A percentile compares a stretch with the other conserved stretches of the same genome.
Conservation (phyloP, 345 rosid genomes). For the Garcia nutans region DNA sequence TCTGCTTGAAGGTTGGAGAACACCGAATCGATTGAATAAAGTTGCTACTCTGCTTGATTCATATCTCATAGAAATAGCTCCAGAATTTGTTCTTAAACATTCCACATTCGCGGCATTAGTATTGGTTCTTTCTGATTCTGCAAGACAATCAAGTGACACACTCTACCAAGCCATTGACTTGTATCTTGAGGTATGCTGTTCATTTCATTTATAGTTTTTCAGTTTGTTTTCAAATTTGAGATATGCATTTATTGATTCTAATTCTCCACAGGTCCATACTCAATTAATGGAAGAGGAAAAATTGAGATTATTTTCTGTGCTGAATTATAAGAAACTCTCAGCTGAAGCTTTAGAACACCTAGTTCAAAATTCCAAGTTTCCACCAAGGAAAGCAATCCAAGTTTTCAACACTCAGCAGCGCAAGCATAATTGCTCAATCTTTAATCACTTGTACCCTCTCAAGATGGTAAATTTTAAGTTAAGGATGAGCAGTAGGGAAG, state of each 20-base stretch:
- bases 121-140: slow-evolving; percentile 40
- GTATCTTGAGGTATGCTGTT: slow-evolving; percentile 47
- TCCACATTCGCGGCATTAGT: slow-evolving; percentile 38
- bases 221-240: neutral
- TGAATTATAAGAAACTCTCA: slow-evolving; percentile 50
- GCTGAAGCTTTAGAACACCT: slow-evolving; percentile 30
- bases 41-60: slow-evolving; percentile 46
- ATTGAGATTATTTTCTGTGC: slow-evolving; percentile 31
- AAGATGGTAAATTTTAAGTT: neutral
- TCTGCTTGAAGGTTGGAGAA: slow-evolving; percentile 18
- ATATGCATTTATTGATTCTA: neutral
- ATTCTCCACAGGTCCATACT: slow-evolving; percentile 42
- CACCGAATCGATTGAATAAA: slow-evolving; percentile 25
- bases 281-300: slow-evolving; percentile 35
- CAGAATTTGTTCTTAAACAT: slow-evolving; percentile 40
- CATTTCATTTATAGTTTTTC: neutral
- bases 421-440: slow-evolving; percentile 17
- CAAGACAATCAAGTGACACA: slow-evolving; percentile 40
- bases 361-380: slow-evolving; percentile 40
- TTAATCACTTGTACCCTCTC: neutral
- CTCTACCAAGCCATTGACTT: slow-evolving; percentile 50
- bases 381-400: slow-evolving; percentile 31
- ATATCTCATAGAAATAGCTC: slow-evolving; percentile 50
- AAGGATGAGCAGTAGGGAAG: slow-evolving; percentile 3
- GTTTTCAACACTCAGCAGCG: slow-evolving; percentile 32